Evolutionary conservation across 2,329 filamentous ascomycete species (phyloP).

Genomic region (Colletotrichum salicis): DNA sequence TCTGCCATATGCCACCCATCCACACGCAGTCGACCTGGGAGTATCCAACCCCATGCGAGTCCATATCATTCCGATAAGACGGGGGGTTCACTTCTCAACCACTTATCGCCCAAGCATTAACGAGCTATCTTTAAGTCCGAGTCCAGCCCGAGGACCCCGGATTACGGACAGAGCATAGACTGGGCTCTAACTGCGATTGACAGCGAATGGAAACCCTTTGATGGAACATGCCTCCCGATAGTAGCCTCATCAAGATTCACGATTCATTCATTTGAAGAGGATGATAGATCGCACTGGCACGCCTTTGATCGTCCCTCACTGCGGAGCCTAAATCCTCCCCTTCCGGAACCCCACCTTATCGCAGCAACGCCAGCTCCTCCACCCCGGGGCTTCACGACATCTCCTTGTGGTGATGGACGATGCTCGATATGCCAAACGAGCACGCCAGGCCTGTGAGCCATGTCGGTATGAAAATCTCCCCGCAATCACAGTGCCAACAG

Average conservation of each 20-base stretch:
- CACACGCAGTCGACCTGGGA: not conserved
- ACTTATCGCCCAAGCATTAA: not conserved
- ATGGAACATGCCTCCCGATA: not conserved
- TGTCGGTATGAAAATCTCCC: not conserved
- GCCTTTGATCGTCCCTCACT: not conserved
- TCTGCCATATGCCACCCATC: not conserved
- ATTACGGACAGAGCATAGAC: no score
- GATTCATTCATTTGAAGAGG: not conserved
- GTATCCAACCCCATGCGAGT: no score
- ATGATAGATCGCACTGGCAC: no score
- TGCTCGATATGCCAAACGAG: conserved; percentile 25
- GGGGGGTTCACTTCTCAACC: not conserved
- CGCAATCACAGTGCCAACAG: not conserved
- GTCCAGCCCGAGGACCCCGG: not conserved
- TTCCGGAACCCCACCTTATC: not conserved
- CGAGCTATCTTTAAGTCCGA: not conserved
- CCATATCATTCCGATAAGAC: not conserved
- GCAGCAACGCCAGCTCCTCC: not conserved
- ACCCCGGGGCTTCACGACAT: not conserved
- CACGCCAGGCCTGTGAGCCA: conserved; percentile 24
- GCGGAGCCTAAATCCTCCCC: no score
- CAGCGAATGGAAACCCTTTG: not conserved
- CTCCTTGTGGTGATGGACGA: conserved; percentile 10
- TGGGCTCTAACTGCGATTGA: no score
- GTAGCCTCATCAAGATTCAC: not conserved